Evolutionary conservation across 2,329 filamentous ascomycete genomes (phyloP).

Genomic region (Aspergillus quadricinctus): DNA sequence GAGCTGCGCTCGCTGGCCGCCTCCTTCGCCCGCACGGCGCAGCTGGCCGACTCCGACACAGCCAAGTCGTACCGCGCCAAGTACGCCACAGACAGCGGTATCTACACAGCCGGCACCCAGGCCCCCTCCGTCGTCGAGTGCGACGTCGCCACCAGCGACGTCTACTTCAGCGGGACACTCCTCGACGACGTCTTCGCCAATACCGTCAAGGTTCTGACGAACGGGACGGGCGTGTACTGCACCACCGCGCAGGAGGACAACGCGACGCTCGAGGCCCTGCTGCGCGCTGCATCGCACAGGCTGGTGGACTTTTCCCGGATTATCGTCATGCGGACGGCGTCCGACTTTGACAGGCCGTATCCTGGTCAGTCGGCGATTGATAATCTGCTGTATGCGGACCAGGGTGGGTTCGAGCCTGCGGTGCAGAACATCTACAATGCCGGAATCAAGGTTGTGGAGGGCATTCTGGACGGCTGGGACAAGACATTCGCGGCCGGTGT

Average conservation of each 20-base stretch:
- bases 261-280: conserved; percentile 61
- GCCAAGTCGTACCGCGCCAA: conserved; percentile 52
- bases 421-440: conserved; percentile 63
- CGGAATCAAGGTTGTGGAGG: conserved; percentile 61
- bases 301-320: conserved; percentile 63
- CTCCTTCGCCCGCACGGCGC: conserved; percentile 48
- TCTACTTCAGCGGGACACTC: conserved; percentile 62
- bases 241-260: conserved; percentile 71
- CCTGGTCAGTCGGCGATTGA: conserved; percentile 52
- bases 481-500: conserved; percentile 55
- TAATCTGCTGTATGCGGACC: conserved; percentile 57
- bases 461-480: conserved; percentile 60
- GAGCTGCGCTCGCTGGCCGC: conserved; percentile 53
- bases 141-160: conserved; percentile 66
- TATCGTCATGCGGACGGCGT: conserved; percentile 65
- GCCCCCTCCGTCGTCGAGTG: conserved; percentile 58
- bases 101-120: conserved; percentile 41
- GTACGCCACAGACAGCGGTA: conserved; percentile 39
- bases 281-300: conserved; percentile 55
- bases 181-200: conserved; percentile 63
- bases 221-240: conserved; percentile 64
- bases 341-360: conserved; percentile 68
- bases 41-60: conserved; percentile 48
- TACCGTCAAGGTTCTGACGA: conserved; percentile 61
- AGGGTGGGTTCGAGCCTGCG: conserved; percentile 61